phyloP scores from a whole-genome alignment of 2,329 filamentous ascomycete genomes.

The Talaromyces amestolkiae region DNA sequence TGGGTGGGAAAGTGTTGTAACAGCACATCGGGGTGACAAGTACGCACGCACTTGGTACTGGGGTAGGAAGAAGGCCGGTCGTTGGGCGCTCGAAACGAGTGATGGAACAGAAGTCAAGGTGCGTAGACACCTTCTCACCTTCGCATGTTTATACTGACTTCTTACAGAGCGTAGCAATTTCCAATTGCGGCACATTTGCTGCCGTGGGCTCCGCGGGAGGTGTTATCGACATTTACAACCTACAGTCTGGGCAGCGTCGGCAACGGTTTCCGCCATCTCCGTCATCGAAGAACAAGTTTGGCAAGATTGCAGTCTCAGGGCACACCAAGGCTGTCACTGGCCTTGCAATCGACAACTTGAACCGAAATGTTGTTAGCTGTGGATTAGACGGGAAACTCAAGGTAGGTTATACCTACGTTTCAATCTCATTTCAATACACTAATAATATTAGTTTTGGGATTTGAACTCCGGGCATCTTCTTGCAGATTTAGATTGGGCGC shows the following conservation, averaged over 20 bases:
- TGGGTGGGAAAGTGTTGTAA: constrained; percentile 96
- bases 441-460: constrained; percentile 71
- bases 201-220: constrained; percentile 81
- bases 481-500: constrained; percentile 79
- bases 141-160: constrained; percentile 18
- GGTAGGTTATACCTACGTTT: constrained; percentile 29
- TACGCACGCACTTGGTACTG: constrained; percentile 96
- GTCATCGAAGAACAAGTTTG: constrained; percentile 51
- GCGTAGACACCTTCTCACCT: constrained; percentile 19
- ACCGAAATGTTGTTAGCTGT: constrained; percentile 80
- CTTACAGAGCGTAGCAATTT: constrained; percentile 74
- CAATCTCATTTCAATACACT: not conserved
- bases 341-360: constrained; percentile 82
- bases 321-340: constrained; percentile 84
- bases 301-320: constrained; percentile 30
- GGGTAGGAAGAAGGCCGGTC: constrained; percentile 86
- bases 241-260: constrained; percentile 87
- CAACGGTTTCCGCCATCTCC: constrained; percentile 81
- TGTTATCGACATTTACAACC: constrained; percentile 89
- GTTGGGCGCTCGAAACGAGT: constrained; percentile 86
- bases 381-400: constrained; percentile 89
- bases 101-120: constrained; percentile 73
- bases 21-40: constrained; percentile 80
- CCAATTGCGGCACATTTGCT: constrained; percentile 89
- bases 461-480: constrained; percentile 78